Conservation (phyloP, 768 basidiomycete genomes). For the Suillus subalutaceus region DNA sequence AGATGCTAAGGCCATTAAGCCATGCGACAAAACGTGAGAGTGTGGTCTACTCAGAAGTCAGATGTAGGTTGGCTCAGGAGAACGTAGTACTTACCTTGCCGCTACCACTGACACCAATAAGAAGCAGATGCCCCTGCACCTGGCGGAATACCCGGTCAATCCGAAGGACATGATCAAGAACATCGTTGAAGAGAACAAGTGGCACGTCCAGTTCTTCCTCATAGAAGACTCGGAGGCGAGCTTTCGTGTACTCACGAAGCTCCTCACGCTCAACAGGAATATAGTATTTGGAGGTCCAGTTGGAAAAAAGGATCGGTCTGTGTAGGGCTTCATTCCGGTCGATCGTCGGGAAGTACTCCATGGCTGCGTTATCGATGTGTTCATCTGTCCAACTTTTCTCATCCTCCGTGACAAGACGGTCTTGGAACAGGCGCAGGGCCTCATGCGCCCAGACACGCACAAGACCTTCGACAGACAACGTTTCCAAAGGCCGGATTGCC, state of each 20-base stretch:
- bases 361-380: slow-evolving; percentile 79
- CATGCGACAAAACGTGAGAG: slow-evolving; percentile 98
- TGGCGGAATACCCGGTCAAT: slow-evolving; percentile 99
- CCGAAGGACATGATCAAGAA: slow-evolving; percentile 95
- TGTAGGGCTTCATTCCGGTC: slow-evolving; percentile 81
- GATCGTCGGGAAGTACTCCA: slow-evolving; percentile 93
- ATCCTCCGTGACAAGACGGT: slow-evolving; percentile 90
- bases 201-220: slow-evolving; percentile 99
- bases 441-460: slow-evolving; percentile 99
- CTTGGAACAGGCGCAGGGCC: slow-evolving; percentile 95
- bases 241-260: slow-evolving; percentile 95
- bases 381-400: slow-evolving; percentile 97
- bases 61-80: slow-evolving; percentile 12
- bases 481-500: slow-evolving; percentile 91
- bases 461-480: slow-evolving; percentile 91
- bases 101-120: slow-evolving; percentile 97
- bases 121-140: slow-evolving; percentile 91
- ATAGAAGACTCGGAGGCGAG: slow-evolving; percentile 95
- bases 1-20: slow-evolving; percentile 99
- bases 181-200: slow-evolving; percentile 97
- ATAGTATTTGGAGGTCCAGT: slow-evolving; percentile 98
- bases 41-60: slow-evolving; percentile 69
- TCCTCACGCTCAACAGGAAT: slow-evolving; percentile 92
- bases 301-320: slow-evolving; percentile 95
- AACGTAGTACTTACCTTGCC: slow-evolving; percentile 74